Conservation (phyloP, 768 basidiomycete genomes). For the Tephrocybe sp. region DNA sequence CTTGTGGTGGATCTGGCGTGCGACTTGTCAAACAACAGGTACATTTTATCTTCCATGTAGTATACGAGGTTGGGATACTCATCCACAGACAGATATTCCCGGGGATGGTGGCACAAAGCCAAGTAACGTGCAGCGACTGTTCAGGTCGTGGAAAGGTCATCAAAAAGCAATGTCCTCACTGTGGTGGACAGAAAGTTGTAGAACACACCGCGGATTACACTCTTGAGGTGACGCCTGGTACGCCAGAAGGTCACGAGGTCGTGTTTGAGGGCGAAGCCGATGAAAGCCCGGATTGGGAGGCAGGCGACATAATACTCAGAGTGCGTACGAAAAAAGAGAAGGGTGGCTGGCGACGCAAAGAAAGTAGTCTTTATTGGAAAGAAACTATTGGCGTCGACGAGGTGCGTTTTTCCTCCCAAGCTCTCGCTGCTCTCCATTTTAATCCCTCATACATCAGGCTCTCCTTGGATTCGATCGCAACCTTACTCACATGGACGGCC, state of each 20-base stretch:
- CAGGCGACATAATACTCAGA: constrained; percentile 89
- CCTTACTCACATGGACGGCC: constrained; percentile 90
- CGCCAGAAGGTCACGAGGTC: constrained; percentile 91
- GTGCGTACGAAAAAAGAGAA: constrained; percentile 75
- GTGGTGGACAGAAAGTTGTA: constrained; percentile 76
- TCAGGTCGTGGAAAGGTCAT: constrained; percentile 81
- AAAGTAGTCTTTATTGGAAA: constrained; percentile 86
- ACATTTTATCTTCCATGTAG: background rate
- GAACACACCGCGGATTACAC: constrained; percentile 81
- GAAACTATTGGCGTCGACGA: constrained; percentile 91
- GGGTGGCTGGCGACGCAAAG: constrained; percentile 87
- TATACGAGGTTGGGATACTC: background rate
- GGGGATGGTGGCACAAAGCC: constrained; percentile 91
- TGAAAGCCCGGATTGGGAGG: constrained; percentile 93
- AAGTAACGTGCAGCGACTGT: constrained; percentile 81
- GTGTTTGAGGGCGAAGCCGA: constrained; percentile 97
- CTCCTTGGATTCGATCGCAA: constrained; percentile 95
- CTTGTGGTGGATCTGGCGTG: constrained; percentile 83
- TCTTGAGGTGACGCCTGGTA: constrained; percentile 81
- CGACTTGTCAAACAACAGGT: constrained; percentile 83
- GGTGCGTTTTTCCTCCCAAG: constrained; percentile 40
- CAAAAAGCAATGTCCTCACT: constrained; percentile 76
- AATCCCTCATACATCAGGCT: constrained; percentile 49
- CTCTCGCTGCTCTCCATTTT: constrained; percentile 1
- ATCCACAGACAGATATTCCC: constrained; percentile 70